Evolutionary conservation across 108 stramenopile species (phyloP).

Genomic region (Cyclotella cryptica): DNA sequence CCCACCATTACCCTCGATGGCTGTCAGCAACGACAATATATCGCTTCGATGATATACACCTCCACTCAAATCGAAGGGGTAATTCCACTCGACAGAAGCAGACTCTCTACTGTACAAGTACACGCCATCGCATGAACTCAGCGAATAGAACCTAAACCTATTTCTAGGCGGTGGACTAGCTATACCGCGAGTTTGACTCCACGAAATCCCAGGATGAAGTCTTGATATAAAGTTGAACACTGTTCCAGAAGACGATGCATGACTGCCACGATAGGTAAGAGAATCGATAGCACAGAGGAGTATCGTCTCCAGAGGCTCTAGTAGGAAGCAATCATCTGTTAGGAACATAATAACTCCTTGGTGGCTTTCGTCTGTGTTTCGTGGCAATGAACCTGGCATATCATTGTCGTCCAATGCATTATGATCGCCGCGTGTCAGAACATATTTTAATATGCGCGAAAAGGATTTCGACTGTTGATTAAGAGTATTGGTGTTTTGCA

Average conservation of each 20-base stretch:
- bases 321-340: slow-evolving; percentile 57
- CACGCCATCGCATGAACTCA: slow-evolving; percentile 20
- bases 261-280: slow-evolving; percentile 8
- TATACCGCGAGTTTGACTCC: slow-evolving; percentile 41
- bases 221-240: slow-evolving; percentile 46
- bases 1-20: slow-evolving; percentile 5
- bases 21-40: slow-evolving; percentile 27
- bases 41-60: slow-evolving; percentile 40
- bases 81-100: slow-evolving; percentile 46
- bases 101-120: slow-evolving; percentile 38
- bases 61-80: slow-evolving; percentile 57
- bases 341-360: slow-evolving; percentile 51
- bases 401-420: not conserved
- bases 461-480: slow-evolving; percentile 16
- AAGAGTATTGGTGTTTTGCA: too few species aligned
- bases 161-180: slow-evolving; percentile 44
- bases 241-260: not conserved
- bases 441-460: slow-evolving; percentile 21
- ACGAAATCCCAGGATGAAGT: slow-evolving; percentile 60
- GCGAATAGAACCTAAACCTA: slow-evolving; percentile 22
- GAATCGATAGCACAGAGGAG: slow-evolving; percentile 39
- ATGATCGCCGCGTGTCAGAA: not conserved
- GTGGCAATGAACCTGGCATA: not conserved
- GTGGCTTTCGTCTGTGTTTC: not conserved
- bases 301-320: slow-evolving; percentile 41